Evolutionary conservation across 2,329 filamentous ascomycete species (phyloP).

Genomic region (Arthrobotrys musiformis): DNA sequence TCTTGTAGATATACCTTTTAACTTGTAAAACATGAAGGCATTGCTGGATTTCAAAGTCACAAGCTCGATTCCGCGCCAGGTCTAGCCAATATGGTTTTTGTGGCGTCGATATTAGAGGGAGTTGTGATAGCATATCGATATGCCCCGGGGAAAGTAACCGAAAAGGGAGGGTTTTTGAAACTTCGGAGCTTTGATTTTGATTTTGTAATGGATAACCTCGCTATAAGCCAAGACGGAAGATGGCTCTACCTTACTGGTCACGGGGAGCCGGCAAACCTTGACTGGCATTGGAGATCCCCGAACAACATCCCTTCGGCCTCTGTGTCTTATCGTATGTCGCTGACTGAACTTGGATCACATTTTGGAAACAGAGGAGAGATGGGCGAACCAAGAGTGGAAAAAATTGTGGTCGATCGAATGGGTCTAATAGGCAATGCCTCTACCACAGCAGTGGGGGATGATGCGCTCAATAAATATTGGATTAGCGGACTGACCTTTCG

Average conservation of each 20-base stretch:
- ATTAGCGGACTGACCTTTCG: conserved; percentile 31
- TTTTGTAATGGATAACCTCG: conserved; percentile 45
- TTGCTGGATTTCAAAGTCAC: conserved; percentile 24
- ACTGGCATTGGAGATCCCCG: conserved; percentile 19
- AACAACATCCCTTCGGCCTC: conserved; percentile 10
- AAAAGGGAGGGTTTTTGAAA: conserved; percentile 20
- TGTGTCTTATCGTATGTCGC: conserved; percentile 38
- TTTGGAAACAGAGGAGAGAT: conserved; percentile 38
- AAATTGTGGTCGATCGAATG: conserved; percentile 34
- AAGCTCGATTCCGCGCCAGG: not conserved
- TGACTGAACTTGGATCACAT: conserved; percentile 28
- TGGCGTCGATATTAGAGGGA: conserved; percentile 38
- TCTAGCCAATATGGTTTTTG: conserved; percentile 15
- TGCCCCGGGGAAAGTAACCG: not conserved
- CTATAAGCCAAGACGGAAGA: conserved; percentile 28
- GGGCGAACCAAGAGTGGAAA: conserved; percentile 39
- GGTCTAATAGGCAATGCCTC: conserved; percentile 38
- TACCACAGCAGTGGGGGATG: conserved; percentile 41
- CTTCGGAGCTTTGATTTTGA: conserved; percentile 30
- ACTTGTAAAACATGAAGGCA: conserved; percentile 1
- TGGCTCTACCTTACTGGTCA: conserved; percentile 49
- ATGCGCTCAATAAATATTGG: conserved; percentile 36
- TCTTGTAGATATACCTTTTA: not conserved
- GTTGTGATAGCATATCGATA: conserved; percentile 30
- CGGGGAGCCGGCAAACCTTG: conserved; percentile 35